Base-by-base conservation (phyloP, 768 basidiomycete species). In the Collybia nuda region DNA sequence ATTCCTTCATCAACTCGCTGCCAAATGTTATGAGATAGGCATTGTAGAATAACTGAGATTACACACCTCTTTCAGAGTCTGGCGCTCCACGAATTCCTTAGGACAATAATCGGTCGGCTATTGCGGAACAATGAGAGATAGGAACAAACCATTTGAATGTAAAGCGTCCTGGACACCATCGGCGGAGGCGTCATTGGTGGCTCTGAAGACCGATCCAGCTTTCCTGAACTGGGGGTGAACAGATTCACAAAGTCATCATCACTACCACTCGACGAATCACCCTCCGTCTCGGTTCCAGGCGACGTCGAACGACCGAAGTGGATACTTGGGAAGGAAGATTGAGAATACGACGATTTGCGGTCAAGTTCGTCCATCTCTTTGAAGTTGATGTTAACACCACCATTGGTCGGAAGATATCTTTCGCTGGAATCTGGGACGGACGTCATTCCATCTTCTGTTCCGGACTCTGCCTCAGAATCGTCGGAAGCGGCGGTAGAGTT, bases 31-130 rank as follows among this genome's bases (percentile, higher is more conserved):
- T 47, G 15, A 48, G 44, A n/a, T 12, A n/a, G n/a, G 15, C 24
- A 21, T 12, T 8, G 2, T 41, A 35, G 7, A n/a, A 44, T 41
- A 2, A 12, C 23, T 23, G 40, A 3, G 41, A 4, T 23, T 17
- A 59, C 64, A 28, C 22, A 85, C 90, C 78, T 97, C 94, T 66
- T 81, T 84, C 61, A 98, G 66, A 0, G 94, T 98, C 69, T 96
- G 93, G 19, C 88, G 79, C 65, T 93, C 92, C 7, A 93, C 92
- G 58, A 90, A 94, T 68, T 93, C 92, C 89, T 92, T 58, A 1
- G 44, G 42, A 50, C 39, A 29, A 37, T 53, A 60, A 59, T 55
- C 44, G 21, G 4, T 26, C 19, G 24, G 48, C n/a, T 26, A 26
- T 47, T 45, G 19, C 11, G 28, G 1, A 22, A 22, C 3, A 17